Evolutionary conservation across 805 yeast genomes (phyloP).

Genomic region (Torulaspora franciscae): DNA sequence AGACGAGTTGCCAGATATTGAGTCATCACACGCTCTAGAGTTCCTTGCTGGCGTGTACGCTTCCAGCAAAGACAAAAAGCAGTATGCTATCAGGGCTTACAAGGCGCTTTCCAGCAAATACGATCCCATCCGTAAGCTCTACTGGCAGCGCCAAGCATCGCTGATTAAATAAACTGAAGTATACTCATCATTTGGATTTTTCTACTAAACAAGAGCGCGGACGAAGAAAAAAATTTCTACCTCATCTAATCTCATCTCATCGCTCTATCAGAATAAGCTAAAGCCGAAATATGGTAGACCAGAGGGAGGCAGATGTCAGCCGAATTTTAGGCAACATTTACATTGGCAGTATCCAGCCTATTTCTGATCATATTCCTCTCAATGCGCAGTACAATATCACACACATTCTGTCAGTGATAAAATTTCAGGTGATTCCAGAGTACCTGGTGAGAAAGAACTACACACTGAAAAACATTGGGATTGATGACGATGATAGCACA

Average conservation of each 20-base stretch:
- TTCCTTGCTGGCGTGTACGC: constrained; percentile 49
- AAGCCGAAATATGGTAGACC: constrained; percentile 1
- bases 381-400: constrained; percentile 52
- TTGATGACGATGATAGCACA: constrained; percentile 67
- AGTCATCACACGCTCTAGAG: constrained; percentile 62
- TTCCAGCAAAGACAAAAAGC: constrained; percentile 26
- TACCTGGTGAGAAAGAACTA: constrained; percentile 44
- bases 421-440: constrained; percentile 54
- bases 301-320: constrained; percentile 29
- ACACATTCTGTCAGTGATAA: constrained; percentile 66
- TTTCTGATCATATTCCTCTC: constrained; percentile 50
- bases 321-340: constrained; percentile 77
- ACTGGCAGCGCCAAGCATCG: constrained; percentile 52
- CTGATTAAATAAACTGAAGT: background rate
- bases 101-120: constrained; percentile 46
- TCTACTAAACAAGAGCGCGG: background rate
- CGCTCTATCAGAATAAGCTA: background rate
- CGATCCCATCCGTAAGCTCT: constrained; percentile 58
- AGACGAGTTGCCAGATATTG: constrained; percentile 29
- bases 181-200: background rate
- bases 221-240: constrained; percentile 12
- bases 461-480: constrained; percentile 52
- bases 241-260: constrained; percentile 21
- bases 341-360: constrained; percentile 67
- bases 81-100: constrained; percentile 44